Evolutionary conservation across 306 rosid species (phyloP).

Genomic region (Cicer bijugum): DNA sequence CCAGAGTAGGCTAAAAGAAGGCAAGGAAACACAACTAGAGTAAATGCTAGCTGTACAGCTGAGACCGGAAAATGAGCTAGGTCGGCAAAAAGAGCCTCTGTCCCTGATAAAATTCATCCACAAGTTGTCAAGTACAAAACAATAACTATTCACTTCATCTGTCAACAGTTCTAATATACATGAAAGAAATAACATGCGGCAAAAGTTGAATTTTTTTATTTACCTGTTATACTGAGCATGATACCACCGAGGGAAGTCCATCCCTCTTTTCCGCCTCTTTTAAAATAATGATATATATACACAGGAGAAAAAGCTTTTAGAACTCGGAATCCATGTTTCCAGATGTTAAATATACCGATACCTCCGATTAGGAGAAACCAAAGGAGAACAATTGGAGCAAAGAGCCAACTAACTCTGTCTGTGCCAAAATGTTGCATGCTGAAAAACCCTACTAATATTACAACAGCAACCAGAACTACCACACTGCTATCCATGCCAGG

Average conservation of each 20-base stretch:
- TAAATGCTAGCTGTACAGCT: constrained; percentile 93
- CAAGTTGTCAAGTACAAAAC: constrained; percentile 44
- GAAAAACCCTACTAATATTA: constrained; percentile 82
- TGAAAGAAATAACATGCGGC: constrained; percentile 25
- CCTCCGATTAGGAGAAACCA: constrained; percentile 96
- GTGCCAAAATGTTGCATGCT: constrained; percentile 97
- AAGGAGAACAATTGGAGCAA: constrained; percentile 94
- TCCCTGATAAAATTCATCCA: constrained; percentile 66
- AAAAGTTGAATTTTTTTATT: neutral
- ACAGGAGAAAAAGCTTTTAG: constrained; percentile 88
- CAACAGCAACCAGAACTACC: constrained; percentile 83
- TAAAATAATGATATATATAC: constrained; percentile 75
- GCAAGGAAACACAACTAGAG: constrained; percentile 91
- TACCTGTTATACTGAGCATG: constrained; percentile 97
- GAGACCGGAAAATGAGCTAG: constrained; percentile 95
- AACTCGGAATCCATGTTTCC: constrained; percentile 73
- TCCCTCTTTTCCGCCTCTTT: constrained; percentile 68
- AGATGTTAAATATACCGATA: constrained; percentile 86
- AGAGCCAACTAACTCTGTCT: constrained; percentile 98
- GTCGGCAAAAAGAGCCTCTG: constrained; percentile 98
- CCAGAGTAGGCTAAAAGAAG: constrained; percentile 96
- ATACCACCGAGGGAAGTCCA: constrained; percentile 98
- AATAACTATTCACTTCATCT: constrained; percentile 27
- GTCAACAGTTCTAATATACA: constrained; percentile 31
- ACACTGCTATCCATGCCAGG: constrained; percentile 67